Evolutionary conservation across 2,329 filamentous ascomycete genomes (phyloP).

Genomic region (Clonostachys rhizophaga): DNA sequence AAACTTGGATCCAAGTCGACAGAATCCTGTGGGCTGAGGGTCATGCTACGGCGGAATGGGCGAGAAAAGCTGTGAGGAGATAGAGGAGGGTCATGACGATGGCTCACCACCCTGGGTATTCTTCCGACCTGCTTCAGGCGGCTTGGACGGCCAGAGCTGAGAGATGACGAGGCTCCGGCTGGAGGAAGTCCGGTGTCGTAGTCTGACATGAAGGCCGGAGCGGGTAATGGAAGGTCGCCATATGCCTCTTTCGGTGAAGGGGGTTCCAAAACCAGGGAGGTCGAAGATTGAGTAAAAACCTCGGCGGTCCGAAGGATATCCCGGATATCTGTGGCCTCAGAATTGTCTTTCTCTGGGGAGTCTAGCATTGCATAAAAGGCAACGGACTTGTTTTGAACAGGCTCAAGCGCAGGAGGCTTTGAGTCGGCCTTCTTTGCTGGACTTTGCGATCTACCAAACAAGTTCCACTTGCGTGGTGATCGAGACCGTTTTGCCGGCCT

Average conservation of each 20-base stretch:
- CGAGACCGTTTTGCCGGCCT: constrained; percentile 51
- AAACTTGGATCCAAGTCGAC: constrained; percentile 23
- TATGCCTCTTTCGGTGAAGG: too few relatives aligned
- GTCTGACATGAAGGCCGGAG: too few relatives aligned
- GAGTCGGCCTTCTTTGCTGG: constrained; percentile 30
- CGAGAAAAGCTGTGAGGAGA: constrained; percentile 81
- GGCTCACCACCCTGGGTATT: constrained; percentile 77
- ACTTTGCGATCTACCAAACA: constrained; percentile 53
- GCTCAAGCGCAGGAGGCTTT: constrained; percentile 32
- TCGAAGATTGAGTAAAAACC: constrained; percentile 18
- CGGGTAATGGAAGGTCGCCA: too few relatives aligned
- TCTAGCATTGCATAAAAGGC: constrained; percentile 61
- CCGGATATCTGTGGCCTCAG: constrained; percentile 29
- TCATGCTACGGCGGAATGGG: constrained; percentile 61
- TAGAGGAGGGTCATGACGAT: constrained; percentile 53
- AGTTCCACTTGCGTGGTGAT: constrained; percentile 58
- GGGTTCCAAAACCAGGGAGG: too few relatives aligned
- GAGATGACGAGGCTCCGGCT: background rate
- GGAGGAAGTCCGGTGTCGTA: too few relatives aligned
- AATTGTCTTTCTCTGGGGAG: constrained; percentile 48
- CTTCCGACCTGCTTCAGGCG: constrained; percentile 77
- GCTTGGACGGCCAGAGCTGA: constrained; percentile 28
- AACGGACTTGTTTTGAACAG: constrained; percentile 41
- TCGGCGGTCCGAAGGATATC: constrained; percentile 47
- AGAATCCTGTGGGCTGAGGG: constrained; percentile 20